A percentile compares a stretch with the other conserved stretches of the same genome.
These are phyloP conservation scores for Penicillium freii DNA, from an alignment of 2,329 filamentous ascomycete genomes.

Conservation along the genomic window DNA sequence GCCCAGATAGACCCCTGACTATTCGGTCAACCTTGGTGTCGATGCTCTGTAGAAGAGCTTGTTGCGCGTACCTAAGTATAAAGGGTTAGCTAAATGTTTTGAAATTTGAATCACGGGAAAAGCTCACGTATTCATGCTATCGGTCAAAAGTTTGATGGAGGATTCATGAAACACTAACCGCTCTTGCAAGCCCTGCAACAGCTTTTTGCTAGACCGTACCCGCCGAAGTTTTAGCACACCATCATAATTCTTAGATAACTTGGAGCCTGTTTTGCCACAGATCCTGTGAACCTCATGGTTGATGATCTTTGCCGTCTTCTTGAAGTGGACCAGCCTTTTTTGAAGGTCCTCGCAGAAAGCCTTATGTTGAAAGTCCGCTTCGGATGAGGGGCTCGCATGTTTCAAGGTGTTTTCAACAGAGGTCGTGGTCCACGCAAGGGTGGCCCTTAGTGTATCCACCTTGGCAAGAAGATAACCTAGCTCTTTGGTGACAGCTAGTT, in stretches of 20 bases:
- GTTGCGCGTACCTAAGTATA: background rate
- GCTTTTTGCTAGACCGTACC: fast-evolving
- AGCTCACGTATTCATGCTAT: background rate
- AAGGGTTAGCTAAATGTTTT: background rate
- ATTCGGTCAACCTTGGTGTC: too few relatives aligned
- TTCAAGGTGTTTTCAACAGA: background rate
- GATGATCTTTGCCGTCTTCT: background rate
- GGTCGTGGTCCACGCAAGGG: fast-evolving
- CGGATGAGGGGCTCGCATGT: background rate
- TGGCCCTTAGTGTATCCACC: too few relatives aligned
- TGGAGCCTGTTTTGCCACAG: background rate
- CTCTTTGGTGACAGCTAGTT: background rate
- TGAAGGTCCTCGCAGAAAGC: background rate
- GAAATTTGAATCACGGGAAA: background rate
- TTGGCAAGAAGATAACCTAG: background rate
- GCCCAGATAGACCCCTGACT: too few relatives aligned
- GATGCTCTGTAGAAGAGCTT: too few relatives aligned
- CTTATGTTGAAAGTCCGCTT: background rate
- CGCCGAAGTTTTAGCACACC: background rate
- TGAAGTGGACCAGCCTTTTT: background rate
- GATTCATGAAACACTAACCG: background rate
- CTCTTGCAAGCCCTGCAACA: background rate
- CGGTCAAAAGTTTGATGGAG: background rate
- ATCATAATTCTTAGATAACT: background rate
- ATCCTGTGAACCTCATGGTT: background rate